Base-by-base conservation (phyloP, 176 grass and related monocot genomes). In the Phoenix roebelenii region DNA sequence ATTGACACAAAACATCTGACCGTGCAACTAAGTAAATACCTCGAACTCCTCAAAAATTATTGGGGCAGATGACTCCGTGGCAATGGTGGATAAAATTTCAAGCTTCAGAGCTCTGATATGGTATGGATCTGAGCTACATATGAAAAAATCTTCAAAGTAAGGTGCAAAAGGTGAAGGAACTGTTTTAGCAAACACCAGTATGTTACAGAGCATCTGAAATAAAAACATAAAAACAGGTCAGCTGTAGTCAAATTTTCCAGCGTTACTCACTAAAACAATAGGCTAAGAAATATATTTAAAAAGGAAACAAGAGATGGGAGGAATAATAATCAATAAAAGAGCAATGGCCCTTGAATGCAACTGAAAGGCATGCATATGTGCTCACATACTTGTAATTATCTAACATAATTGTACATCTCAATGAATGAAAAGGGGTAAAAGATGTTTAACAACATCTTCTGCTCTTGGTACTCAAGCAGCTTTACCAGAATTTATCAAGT, bases 11-110 rank as follows among this genome's bases (percentile, higher is more conserved):
- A 35, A 22, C 32, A 68, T 35, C 1, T 44, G 10, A 44, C 10
- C 14, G 7, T n/a, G 28, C 3, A 23, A 49, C 49, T 52, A 20
- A 15, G n/a, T 49, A 59, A 49, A 80, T 26, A 90, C 91, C 91
- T 97, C 87, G 78, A 97, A 97, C 60, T 91, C 92, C 73, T 88
- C 76, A 77, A 91, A 75, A 76, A 97, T 97, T 20, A 66, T 59
- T 59, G 59, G 78, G 72, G 91, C 60, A 52, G 87, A 82, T 49
- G 75, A 66, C 60, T 88, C 80, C 51, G 78, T 83, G 59, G 87
- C 92, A n/a, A 97, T 82, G 53, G 55, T 88, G 50, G 87, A 83
- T 72, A 97, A 49, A 77, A 97, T 88, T 90, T 91, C 87, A 63
- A 97, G 92, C 76, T 97, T 97, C 82, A 97, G 64, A 50, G 78